Percentiles rank a stretch among this genome's conserved stretches.
These are phyloP conservation scores for Lyophyllum semitale DNA, from an alignment of 768 basidiomycete genomes.

Conservation along the genomic window DNA sequence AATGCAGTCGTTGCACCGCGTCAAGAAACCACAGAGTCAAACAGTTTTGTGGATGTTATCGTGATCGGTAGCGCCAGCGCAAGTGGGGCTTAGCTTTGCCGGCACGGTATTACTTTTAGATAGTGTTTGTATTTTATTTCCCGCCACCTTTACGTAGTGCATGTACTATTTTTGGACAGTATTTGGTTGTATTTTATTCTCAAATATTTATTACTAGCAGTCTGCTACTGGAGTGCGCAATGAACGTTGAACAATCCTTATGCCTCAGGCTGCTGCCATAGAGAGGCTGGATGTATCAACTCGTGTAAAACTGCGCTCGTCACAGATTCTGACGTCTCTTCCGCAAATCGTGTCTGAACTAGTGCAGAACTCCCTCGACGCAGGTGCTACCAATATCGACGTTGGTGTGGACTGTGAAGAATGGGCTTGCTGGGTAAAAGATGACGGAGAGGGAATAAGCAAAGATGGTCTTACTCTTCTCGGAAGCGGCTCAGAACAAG, in stretches of 20 bases:
- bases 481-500: slow-evolving; percentile 48
- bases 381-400: slow-evolving; percentile 67
- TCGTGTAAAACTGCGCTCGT: slow-evolving; percentile 73
- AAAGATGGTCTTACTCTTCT: slow-evolving; percentile 59
- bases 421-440: slow-evolving; percentile 85
- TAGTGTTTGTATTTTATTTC: no score
- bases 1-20: not conserved
- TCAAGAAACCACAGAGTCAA: not conserved
- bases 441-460: slow-evolving; percentile 80
- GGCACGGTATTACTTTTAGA: no score
- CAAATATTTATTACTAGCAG: not conserved
- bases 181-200: not conserved
- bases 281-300: slow-evolving; percentile 61
- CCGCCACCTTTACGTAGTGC: no score
- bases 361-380: slow-evolving; percentile 89
- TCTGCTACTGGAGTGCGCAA: no score
- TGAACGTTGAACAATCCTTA: not conserved
- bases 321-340: slow-evolving; percentile 81
- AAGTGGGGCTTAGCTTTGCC: not conserved
- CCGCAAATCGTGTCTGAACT: slow-evolving; percentile 83
- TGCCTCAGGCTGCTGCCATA: slow-evolving; percentile 26
- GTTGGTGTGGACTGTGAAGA: slow-evolving; percentile 73
- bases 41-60: not conserved
- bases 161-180: not conserved
- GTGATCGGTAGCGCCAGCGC: not conserved